A percentile compares a stretch with the other conserved stretches of the same genome.
phyloP scores from a whole-genome alignment of 1,284 basidiomycete genomes.

The Phellopilus nigrolimitatus region DNA sequence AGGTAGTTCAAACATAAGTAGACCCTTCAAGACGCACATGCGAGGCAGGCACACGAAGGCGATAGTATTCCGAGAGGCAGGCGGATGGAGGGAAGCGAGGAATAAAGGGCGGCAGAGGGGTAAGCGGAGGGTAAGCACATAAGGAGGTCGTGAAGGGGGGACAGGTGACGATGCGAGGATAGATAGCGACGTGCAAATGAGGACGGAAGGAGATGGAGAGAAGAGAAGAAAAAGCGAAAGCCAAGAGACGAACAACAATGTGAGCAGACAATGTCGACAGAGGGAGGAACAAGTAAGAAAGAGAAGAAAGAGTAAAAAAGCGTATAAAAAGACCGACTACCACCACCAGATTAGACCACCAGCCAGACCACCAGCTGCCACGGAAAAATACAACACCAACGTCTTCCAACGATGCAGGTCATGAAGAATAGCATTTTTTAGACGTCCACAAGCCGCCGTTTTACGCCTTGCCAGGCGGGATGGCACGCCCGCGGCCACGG shows the following conservation, averaged over 20 bases:
- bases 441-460: background rate
- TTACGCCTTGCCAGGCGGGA: slow-evolving; percentile 8
- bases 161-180: slow-evolving; percentile 2
- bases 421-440: background rate
- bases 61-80: too few relatives aligned
- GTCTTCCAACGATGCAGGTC: background rate
- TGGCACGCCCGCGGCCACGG: slow-evolving; percentile 13
- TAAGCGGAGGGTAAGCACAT: background rate
- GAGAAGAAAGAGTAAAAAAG: slow-evolving; percentile 6
- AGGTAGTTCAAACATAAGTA: too few relatives aligned
- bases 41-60: too few relatives aligned
- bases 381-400: background rate
- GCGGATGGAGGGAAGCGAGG: too few relatives aligned
- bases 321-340: slow-evolving; percentile 8
- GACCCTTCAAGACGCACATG: too few relatives aligned
- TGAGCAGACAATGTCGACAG: slow-evolving; percentile 3
- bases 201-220: background rate
- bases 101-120: too few relatives aligned
- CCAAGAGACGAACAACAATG: slow-evolving; percentile 11
- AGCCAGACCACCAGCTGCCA: background rate
- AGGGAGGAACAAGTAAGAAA: slow-evolving; percentile 1
- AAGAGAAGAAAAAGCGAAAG: slow-evolving; percentile 2
- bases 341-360: background rate
- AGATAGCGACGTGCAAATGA: slow-evolving; percentile 11
- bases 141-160: slow-evolving; percentile 1